A percentile compares a stretch with the other conserved stretches of the same genome.
These are phyloP conservation scores for Lipomyces yamadae DNA, from an alignment of 805 yeast genomes.

Conservation along the genomic window DNA sequence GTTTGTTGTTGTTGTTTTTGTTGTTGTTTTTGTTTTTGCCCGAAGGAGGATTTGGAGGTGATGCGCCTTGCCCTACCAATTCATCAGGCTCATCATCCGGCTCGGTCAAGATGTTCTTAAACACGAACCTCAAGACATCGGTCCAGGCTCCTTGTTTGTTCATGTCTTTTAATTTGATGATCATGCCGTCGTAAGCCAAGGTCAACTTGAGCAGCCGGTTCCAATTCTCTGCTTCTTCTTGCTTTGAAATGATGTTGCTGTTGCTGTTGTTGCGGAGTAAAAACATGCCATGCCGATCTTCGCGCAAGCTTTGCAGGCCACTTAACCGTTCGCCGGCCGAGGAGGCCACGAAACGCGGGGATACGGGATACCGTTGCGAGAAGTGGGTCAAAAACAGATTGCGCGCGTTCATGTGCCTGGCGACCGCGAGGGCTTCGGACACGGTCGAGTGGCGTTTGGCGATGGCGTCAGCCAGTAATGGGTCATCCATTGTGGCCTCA, in stretches of 20 bases:
- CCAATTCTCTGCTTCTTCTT: conserved; percentile 16
- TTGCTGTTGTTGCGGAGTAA: neutral
- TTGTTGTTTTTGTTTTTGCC: neutral
- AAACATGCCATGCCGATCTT: conserved; percentile 14
- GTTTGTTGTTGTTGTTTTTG: neutral
- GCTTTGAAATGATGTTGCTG: neutral
- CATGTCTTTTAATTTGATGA: conserved; percentile 53
- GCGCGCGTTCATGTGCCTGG: conserved; percentile 70
- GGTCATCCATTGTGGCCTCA: conserved; percentile 91
- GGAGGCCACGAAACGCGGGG: neutral
- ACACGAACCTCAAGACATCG: conserved; percentile 12
- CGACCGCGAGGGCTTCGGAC: conserved; percentile 78
- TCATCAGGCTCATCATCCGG: conserved; percentile 2
- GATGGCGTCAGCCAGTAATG: conserved; percentile 73
- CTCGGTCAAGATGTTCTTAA: conserved; percentile 11
- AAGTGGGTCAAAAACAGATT: conserved; percentile 85
- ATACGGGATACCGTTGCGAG: conserved; percentile 78
- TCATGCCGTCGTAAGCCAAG: conserved; percentile 71
- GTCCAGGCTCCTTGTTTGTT: conserved; percentile 43
- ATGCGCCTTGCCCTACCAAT: neutral
- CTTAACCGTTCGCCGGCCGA: conserved; percentile 4
- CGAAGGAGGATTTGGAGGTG: no score
- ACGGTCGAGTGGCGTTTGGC: conserved; percentile 86
- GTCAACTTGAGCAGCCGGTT: conserved; percentile 32
- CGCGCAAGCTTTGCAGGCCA: neutral